phyloP scores from a whole-genome alignment of 805 yeast genomes.

The Sporopachydermia lactativora region DNA sequence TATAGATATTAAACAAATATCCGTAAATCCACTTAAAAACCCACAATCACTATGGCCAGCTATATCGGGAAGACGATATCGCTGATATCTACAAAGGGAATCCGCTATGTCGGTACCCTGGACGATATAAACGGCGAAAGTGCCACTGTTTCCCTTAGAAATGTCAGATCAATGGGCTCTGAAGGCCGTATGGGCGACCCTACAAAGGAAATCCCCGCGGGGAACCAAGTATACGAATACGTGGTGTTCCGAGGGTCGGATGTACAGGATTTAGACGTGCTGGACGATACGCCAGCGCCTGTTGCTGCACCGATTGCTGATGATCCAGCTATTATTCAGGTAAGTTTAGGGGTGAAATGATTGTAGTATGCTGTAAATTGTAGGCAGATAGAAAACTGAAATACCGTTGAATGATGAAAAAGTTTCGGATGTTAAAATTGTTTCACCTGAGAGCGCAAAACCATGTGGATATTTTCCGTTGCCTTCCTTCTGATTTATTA shows the following conservation, averaged over 20 bases:
- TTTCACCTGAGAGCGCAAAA: conserved; percentile 18
- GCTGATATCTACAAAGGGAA: conserved; percentile 61
- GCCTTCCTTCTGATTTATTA: conserved; percentile 29
- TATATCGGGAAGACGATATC: conserved; percentile 86
- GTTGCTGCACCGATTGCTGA: conserved; percentile 40
- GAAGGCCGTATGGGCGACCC: conserved; percentile 77
- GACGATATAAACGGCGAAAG: conserved; percentile 81
- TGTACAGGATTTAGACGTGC: conserved; percentile 76
- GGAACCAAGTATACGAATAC: conserved; percentile 54
- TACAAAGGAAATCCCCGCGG: conserved; percentile 55
- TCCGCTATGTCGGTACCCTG: conserved; percentile 77
- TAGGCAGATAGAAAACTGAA: too few species aligned
- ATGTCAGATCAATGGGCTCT: conserved; percentile 79
- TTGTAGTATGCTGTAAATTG: too few species aligned
- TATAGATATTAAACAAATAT: too few species aligned
- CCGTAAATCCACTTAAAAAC: too few species aligned
- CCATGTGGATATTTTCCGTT: conserved; percentile 25
- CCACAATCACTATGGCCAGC: conserved; percentile 59
- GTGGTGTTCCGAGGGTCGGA: conserved; percentile 86
- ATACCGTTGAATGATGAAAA: conserved; percentile 16
- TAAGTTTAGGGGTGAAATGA: too few species aligned
- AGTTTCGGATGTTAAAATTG: conserved; percentile 16
- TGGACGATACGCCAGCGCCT: conserved; percentile 50
- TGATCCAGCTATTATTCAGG: conserved; percentile 21
- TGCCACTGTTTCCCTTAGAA: conserved; percentile 72